These are phyloP conservation scores for Smallanthus sonchifolius DNA, from an alignment of 129 eudicot genomes.

Conservation along the genomic window DNA sequence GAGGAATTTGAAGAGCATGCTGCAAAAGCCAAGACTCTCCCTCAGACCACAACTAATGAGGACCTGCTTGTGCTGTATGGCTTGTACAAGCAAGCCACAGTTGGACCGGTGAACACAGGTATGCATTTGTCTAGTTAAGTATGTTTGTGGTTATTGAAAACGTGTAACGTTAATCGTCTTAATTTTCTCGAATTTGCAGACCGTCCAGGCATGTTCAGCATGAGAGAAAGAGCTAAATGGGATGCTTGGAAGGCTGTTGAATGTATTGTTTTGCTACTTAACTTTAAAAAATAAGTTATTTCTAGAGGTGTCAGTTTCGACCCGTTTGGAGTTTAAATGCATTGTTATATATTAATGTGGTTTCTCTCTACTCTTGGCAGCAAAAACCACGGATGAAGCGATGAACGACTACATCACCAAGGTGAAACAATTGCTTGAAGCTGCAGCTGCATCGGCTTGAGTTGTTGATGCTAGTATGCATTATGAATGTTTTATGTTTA, in stretches of 20 bases:
- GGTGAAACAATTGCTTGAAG: conserved; percentile 89
- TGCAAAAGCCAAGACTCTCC: conserved; percentile 75
- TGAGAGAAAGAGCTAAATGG: conserved; percentile 92
- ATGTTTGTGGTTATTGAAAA: background rate
- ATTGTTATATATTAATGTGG: background rate
- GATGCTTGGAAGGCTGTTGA: conserved; percentile 98
- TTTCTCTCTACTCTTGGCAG: conserved; percentile 27
- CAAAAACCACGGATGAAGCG: conserved; percentile 77
- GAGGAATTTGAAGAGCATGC: conserved; percentile 91
- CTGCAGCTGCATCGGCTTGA: conserved; percentile 30
- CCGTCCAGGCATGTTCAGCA: conserved; percentile 91
- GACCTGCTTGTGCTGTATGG: conserved; percentile 73
- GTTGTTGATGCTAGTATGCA: background rate
- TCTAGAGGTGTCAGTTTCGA: background rate
- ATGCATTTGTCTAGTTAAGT: conserved; percentile 15
- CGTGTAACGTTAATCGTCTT: background rate
- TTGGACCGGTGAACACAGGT: conserved; percentile 82
- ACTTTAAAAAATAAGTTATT: background rate
- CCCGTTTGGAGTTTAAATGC: background rate
- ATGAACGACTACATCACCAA: conserved; percentile 93
- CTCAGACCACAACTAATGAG: conserved; percentile 57
- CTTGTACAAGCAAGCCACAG: conserved; percentile 86
- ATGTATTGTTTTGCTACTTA: conserved; percentile 41
- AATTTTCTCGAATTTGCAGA: conserved; percentile 34
- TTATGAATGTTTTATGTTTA: conserved; percentile 9